Percentiles rank a stretch among this genome's conserved stretches.
phyloP scores from a whole-genome alignment of 345 rosid genomes.

The Cardamine chenopodiifolia region DNA sequence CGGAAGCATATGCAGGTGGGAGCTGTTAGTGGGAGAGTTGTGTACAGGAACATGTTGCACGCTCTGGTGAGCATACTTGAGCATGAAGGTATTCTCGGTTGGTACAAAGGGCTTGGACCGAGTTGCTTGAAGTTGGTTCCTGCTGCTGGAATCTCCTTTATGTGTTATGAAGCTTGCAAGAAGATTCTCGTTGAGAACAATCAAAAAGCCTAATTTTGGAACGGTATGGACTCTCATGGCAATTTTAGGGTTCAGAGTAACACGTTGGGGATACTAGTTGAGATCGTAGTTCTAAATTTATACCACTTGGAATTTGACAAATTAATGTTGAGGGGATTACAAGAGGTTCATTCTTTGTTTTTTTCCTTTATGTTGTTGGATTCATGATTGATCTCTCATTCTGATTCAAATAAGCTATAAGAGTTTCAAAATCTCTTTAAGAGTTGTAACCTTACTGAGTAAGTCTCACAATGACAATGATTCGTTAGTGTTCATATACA shows the following conservation, averaged over 20 bases:
- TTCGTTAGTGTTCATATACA: background rate
- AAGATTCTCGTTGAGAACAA: conserved; percentile 71
- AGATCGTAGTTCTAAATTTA: conserved; percentile 15
- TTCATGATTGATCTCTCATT: conserved; percentile 10
- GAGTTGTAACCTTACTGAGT: background rate
- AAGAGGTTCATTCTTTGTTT: conserved; percentile 19
- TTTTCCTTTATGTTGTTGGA: background rate
- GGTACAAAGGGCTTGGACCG: conserved; percentile 90
- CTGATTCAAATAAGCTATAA: conserved; percentile 18
- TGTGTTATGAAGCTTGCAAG: conserved; percentile 98
- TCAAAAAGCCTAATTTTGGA: conserved; percentile 49
- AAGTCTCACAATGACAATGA: background rate
- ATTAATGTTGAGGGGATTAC: conserved; percentile 3
- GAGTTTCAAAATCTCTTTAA: background rate
- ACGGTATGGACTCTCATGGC: background rate
- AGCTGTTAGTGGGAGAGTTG: conserved; percentile 82
- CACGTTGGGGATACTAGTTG: background rate
- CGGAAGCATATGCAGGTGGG: conserved; percentile 99
- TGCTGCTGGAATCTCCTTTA: conserved; percentile 97
- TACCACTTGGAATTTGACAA: conserved; percentile 27
- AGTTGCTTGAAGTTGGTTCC: conserved; percentile 97
- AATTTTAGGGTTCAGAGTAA: conserved; percentile 20
- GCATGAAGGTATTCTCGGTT: conserved; percentile 76
- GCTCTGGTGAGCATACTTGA: conserved; percentile 83
- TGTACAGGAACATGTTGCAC: conserved; percentile 81